Base-by-base conservation (phyloP, 2,329 filamentous ascomycete genomes). In the Neofusicoccum cordaticola region DNA sequence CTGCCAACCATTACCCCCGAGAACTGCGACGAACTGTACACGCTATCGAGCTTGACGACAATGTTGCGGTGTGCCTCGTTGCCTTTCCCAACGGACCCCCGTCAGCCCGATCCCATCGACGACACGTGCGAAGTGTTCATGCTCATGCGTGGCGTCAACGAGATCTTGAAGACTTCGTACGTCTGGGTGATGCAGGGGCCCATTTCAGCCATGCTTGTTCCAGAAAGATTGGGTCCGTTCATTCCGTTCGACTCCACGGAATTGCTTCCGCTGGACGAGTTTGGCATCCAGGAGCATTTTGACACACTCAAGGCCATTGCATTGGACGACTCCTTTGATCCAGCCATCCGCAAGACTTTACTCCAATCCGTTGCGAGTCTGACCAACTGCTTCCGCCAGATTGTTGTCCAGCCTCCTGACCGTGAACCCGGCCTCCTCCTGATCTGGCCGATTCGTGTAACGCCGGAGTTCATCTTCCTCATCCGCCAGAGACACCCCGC, bases 391-490 rank as follows among this genome's bases (percentile, higher is more conserved):
- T 62, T 62, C 41, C 64, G 60, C 48, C 48, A 42, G 35, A 53
- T 65, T 34, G 9, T 57, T 37, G n/a, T 44, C 11, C 56, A 65
- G 22, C 68, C 70, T 19, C 17, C 62, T 13, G 73, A 73, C 15
- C 77, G 77, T 62, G 74, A 76, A 60, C 67, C 74, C 3, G 69
- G 75, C n/a, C 73, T 74, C 48, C 65, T 74, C 45, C 77, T 72
- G 52, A 71, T 71, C 39, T 80, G 78, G 78, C 77, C 78, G 7
- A 68, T 77, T 41, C 71, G 74, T 8, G 66, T 80, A 4, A 68
- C 70, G 4, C 62, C 71, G 1, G 72, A 69, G 4, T 80, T 76
- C 62, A 64, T 77, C 17, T 63, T 65, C 1, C 62, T 74, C 50
- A 64, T 80, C 1, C 72, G 72, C 5, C 68, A 73, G 42, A 68